Base-by-base conservation (phyloP, 306 rosid genomes). In the Carpinus fangiana region DNA sequence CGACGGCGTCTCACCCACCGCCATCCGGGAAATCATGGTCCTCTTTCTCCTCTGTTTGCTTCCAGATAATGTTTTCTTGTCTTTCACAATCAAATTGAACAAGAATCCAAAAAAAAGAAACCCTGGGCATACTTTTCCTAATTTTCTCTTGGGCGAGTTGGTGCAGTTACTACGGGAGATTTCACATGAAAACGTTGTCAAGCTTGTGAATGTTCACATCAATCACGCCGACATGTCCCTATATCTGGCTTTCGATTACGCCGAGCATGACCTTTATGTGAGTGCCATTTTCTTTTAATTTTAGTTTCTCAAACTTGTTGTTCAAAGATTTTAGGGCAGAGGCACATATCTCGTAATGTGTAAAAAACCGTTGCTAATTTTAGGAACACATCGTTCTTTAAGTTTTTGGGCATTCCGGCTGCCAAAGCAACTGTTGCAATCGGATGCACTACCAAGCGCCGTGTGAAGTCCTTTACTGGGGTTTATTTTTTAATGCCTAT, bases 11-110 rank as follows among this genome's bases (percentile, higher is more conserved):
- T 94, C 97, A 68, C 98, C 97, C 74, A 94, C 98, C 51, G 98
- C 97, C 62, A 94, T 94, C n/a, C 98, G 97, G 68, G 98, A 94
- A 89, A 94, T 94, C 75, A 94, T 90, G 97, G 98, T 94, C 46
- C 50, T 64, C 6, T 28, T 55, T 56, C 12, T 13, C 3, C 43
- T 52, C 68, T 61, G 18, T 28, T 61, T 61, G 41, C 34, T 61
- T 61, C 68, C 34, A 14, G 16, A 59, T 5, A 4, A 59, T 31
- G 7, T 26, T 31, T 36, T 65, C 21, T 6, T 4, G 7, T 12
- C 12, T 61, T 20, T 16, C 18, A 8, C 12, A 53, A 17, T 5
- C 21, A 53, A 53, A 17, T 56, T 11, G 4, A 59, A 59, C 10
- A 3, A 57, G 3, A 57, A 57, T 8, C 13, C 10, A 8, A 8